Evolutionary conservation across 1,284 basidiomycete genomes (phyloP).

Genomic region (Cutaneotrichosporon arboriforme): DNA sequence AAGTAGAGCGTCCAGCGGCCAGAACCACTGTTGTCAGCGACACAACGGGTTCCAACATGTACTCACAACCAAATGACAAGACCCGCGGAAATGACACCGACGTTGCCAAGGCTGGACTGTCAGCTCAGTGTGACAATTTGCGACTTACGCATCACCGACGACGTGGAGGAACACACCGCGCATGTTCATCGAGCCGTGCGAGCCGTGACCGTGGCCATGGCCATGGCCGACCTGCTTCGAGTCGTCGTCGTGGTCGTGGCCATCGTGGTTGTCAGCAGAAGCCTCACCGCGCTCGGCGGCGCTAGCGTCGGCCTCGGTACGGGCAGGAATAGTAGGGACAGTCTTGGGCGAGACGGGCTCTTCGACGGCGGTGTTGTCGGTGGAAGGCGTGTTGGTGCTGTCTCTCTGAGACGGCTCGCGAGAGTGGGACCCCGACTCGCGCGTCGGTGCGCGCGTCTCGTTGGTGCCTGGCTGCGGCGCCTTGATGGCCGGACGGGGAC

Average conservation of each 20-base stretch:
- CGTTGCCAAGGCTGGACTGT: constrained; percentile 67
- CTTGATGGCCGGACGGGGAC: constrained; percentile 1
- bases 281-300: constrained; percentile 12
- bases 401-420: no score
- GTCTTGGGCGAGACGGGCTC: constrained; percentile 3
- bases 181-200: constrained; percentile 91
- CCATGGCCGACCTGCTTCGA: constrained; percentile 19
- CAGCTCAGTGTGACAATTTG: neutral
- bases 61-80: constrained; percentile 76
- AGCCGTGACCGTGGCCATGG: constrained; percentile 50
- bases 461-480: constrained; percentile 29
- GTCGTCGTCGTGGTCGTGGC: constrained; percentile 21
- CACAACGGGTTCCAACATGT: neutral
- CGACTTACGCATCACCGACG: constrained; percentile 73
- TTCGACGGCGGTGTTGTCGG: constrained; percentile 12
- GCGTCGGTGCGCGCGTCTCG: constrained; percentile 26
- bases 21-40: constrained; percentile 25
- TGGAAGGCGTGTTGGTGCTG: constrained; percentile 17
- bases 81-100: constrained; percentile 93
- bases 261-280: constrained; percentile 18
- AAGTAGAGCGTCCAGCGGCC: constrained; percentile 69
- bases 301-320: constrained; percentile 5
- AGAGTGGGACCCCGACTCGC: constrained; percentile 4
- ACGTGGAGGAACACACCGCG: constrained; percentile 89
- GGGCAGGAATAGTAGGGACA: neutral